Conservation (phyloP, 306 rosid species). For the Benincasa hispida region DNA sequence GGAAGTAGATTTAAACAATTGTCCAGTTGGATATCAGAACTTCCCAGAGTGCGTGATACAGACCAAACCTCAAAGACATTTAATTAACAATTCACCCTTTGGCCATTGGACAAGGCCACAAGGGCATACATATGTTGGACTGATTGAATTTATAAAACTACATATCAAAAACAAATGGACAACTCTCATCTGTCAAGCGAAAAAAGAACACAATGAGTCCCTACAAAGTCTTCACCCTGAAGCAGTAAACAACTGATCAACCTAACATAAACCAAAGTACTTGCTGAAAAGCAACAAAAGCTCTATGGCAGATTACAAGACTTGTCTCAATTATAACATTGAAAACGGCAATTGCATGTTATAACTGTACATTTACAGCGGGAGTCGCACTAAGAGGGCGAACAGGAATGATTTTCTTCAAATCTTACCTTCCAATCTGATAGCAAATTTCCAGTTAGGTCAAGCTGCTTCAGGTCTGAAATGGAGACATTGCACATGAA, state of each 20-base stretch:
- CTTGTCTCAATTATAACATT: not conserved
- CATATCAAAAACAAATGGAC: not conserved
- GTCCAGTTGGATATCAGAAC: not conserved
- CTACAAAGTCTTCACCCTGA: not conserved
- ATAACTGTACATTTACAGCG: slow-evolving; percentile 6
- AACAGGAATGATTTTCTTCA: slow-evolving; percentile 9
- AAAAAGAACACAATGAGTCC: not conserved
- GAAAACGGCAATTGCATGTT: not conserved
- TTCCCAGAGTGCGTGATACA: not conserved
- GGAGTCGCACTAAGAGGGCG: not conserved
- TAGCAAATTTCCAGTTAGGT: slow-evolving; percentile 80
- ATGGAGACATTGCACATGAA: slow-evolving; percentile 9
- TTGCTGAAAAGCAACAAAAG: not conserved
- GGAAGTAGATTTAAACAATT: not conserved
- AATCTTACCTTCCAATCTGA: slow-evolving; percentile 76
- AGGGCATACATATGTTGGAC: not conserved
- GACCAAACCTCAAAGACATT: not conserved
- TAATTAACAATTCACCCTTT: not conserved
- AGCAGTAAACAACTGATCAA: not conserved
- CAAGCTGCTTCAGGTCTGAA: slow-evolving; percentile 74
- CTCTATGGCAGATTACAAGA: not conserved
- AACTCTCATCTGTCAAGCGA: not conserved
- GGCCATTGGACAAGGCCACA: not conserved
- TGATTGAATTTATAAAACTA: not conserved
- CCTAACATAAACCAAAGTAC: not conserved